These are phyloP conservation scores for Chalciporus piperatus DNA, from an alignment of 768 basidiomycete genomes.

Conservation along the genomic window DNA sequence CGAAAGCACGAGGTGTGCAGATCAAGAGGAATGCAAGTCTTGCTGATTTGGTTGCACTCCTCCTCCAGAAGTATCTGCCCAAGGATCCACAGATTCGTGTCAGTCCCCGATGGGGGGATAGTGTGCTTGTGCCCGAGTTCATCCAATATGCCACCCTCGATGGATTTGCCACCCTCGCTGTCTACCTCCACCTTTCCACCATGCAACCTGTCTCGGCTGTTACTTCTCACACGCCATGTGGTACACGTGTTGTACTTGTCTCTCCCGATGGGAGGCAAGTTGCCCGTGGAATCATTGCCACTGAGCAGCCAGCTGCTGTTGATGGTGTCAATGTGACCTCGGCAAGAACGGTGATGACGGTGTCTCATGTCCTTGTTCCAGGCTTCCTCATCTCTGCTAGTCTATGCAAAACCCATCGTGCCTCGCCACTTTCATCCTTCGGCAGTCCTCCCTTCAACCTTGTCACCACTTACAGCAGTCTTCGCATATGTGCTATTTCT, in stretches of 20 bases:
- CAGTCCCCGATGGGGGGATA: constrained; percentile 21
- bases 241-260: constrained; percentile 1
- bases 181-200: constrained; percentile 12
- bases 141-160: constrained; percentile 23
- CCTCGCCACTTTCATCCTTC: not conserved
- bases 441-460: not conserved
- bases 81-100: constrained; percentile 17
- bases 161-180: constrained; percentile 11
- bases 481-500: too few relatives aligned
- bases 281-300: constrained; percentile 1
- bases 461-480: too few relatives aligned
- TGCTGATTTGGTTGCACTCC: constrained; percentile 28
- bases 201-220: not conserved
- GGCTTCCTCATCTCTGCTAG: not conserved
- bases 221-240: not conserved
- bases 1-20: constrained; percentile 25
- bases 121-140: constrained; percentile 11
- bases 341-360: not conserved
- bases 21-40: constrained; percentile 23
- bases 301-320: not conserved
- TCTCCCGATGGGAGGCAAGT: not conserved
- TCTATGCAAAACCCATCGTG: not conserved
- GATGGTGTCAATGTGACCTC: constrained; percentile 5
- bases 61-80: constrained; percentile 22
- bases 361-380: constrained; percentile 1